Base-by-base conservation (phyloP, 2,329 filamentous ascomycete genomes). In the Botrytis byssoidea region DNA sequence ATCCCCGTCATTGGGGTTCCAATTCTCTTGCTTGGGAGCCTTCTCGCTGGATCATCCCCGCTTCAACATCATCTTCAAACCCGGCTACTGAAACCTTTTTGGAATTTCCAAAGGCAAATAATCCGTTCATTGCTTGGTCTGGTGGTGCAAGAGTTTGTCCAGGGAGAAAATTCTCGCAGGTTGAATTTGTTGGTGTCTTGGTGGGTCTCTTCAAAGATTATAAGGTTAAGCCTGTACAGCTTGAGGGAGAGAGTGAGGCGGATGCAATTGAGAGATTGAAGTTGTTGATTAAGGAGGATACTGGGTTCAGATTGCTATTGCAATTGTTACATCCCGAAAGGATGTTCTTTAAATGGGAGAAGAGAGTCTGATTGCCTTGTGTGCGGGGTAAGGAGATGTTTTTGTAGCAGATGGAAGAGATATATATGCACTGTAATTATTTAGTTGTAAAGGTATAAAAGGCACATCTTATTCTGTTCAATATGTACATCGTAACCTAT, bases 21-120 rank as follows among this genome's bases (percentile, higher is more conserved):
- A 71, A 71, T n/a, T 71, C 69, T 9, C 69, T 71, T 5, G 42
- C 29, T 1, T 71, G 69, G 69, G 57, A 71, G 22, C 69, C 69
- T 3, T 64, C 57, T 16, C 69, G 69, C 18, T 71, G 69, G 59
- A 51, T 71, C 29, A 29, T 57, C n/a, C 57, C 40, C 9, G 20
- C 55, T 14, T 35, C 57, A n/a, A 18, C 55, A 20, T 55, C 55
- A 35, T 20, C 68, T 29, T 61, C 37, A 22, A 35, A 48, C 3
- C 32, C 9, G 0, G 67, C 22, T 3, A 16, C 67, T 12, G 51
- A 60, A 60, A 44, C 55, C 9, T 59, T 70, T 18, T 22, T 70
- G 9, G 37, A 70, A 2, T 60, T 70, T 10, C 67, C 51, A 40
- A 70, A 70, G 14, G 48, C 35, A 9, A 42, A n/a, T 1, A 70